Conservation (phyloP, 306 rosid genomes). For the Castanea mollissima region DNA sequence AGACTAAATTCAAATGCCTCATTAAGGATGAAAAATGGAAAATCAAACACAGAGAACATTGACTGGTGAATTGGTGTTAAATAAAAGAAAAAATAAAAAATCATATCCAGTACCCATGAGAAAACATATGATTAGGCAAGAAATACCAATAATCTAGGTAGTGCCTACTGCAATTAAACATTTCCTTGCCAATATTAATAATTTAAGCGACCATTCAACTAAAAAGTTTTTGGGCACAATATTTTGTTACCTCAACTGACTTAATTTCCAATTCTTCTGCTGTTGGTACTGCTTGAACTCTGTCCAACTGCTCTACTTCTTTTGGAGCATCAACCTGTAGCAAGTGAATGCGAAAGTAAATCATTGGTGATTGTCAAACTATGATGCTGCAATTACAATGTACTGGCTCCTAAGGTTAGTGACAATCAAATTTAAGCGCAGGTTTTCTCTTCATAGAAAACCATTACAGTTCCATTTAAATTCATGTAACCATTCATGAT, state of each 20-base stretch:
- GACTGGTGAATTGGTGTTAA: not conserved
- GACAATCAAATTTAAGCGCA: not conserved
- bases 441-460: not conserved
- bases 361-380: not conserved
- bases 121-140: not conserved
- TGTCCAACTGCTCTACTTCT: not conserved
- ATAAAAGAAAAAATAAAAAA: not conserved
- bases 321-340: not conserved
- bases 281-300: not conserved
- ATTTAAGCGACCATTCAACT: not conserved
- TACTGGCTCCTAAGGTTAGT: not conserved
- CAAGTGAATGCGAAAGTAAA: not conserved
- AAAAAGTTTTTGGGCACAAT: not conserved
- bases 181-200: not conserved
- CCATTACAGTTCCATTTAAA: too few relatives aligned
- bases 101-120: not conserved
- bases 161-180: not conserved
- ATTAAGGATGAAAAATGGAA: not conserved
- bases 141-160: not conserved
- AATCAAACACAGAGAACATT: not conserved
- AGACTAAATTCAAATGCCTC: not conserved
- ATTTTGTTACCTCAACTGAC: not conserved
- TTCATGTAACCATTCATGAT: too few relatives aligned
- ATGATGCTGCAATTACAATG: not conserved
- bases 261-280: not conserved